A percentile compares a stretch with the other conserved stretches of the same genome.
These are phyloP conservation scores for Punctularia strigosozonata DNA, from an alignment of 768 basidiomycete genomes.

Conservation along the genomic window DNA sequence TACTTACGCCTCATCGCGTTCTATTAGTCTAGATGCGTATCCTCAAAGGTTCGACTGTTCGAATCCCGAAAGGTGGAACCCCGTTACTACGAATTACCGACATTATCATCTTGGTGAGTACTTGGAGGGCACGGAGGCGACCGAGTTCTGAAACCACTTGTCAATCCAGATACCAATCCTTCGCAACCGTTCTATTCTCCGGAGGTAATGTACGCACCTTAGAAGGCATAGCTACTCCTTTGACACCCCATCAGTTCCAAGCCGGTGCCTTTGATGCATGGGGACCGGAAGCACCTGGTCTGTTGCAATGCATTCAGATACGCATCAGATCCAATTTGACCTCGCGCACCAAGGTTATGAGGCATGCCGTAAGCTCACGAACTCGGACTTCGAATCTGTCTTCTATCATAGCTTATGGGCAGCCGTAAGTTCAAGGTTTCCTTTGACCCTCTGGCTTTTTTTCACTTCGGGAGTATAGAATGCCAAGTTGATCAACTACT, in stretches of 20 bases:
- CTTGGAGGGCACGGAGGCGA: neutral
- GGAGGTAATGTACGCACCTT: constrained; percentile 27
- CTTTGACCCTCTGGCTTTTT: no score
- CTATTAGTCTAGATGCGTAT: constrained; percentile 49
- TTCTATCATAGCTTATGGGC: constrained; percentile 75
- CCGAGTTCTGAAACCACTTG: neutral
- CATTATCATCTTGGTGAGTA: constrained; percentile 39
- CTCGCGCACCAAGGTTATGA: constrained; percentile 37
- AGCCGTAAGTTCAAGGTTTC: no score
- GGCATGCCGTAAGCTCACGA: constrained; percentile 54
- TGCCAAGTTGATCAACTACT: constrained; percentile 72
- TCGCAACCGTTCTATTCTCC: constrained; percentile 62
- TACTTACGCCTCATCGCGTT: neutral
- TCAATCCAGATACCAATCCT: constrained; percentile 22
- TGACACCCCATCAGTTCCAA: constrained; percentile 35
- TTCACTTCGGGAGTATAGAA: no score
- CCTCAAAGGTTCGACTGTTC: constrained; percentile 79
- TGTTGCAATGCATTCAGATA: neutral
- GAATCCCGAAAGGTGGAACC: constrained; percentile 52
- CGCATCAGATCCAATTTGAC: constrained; percentile 2
- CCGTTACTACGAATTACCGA: constrained; percentile 52
- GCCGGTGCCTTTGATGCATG: constrained; percentile 75
- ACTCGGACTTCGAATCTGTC: constrained; percentile 64
- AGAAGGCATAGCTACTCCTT: neutral
- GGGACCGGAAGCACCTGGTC: constrained; percentile 63